These are phyloP conservation scores for Paramarasmius palmivorus DNA, from an alignment of 1,284 basidiomycete species.

Conservation along the genomic window DNA sequence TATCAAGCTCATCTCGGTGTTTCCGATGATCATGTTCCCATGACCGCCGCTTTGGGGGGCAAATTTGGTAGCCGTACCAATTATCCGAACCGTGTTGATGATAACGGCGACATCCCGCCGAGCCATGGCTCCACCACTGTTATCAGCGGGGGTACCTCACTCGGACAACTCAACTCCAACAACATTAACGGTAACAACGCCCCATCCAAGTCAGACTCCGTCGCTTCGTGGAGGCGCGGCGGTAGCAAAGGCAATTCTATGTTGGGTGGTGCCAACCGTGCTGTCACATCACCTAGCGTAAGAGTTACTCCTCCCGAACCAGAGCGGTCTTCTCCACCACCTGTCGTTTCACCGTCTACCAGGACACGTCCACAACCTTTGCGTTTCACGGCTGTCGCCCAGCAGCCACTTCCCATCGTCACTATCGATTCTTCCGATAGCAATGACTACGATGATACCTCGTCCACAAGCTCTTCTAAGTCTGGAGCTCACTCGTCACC, in stretches of 20 bases:
- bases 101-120: slow-evolving; percentile 44
- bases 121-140: slow-evolving; percentile 67
- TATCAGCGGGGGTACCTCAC: slow-evolving; percentile 69
- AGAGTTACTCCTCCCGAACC: slow-evolving; percentile 70
- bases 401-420: slow-evolving; percentile 58
- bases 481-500: slow-evolving; percentile 61
- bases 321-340: slow-evolving; percentile 55
- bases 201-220: slow-evolving; percentile 75
- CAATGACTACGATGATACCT: slow-evolving; percentile 57
- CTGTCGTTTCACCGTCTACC: slow-evolving; percentile 26
- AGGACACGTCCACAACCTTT: slow-evolving; percentile 64
- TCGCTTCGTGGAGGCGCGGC: slow-evolving; percentile 74
- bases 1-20: slow-evolving; percentile 58
- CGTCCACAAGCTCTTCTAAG: slow-evolving; percentile 52
- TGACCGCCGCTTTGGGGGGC: slow-evolving; percentile 77
- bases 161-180: slow-evolving; percentile 53
- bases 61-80: slow-evolving; percentile 69
- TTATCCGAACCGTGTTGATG: slow-evolving; percentile 33
- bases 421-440: slow-evolving; percentile 53
- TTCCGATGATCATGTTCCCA: slow-evolving; percentile 62
- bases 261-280: slow-evolving; percentile 61
- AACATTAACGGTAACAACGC: slow-evolving; percentile 29
- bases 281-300: slow-evolving; percentile 61
- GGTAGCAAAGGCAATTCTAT: slow-evolving; percentile 65
- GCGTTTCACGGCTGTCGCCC: slow-evolving; percentile 54